Evolutionary conservation across 2,329 filamentous ascomycete genomes (phyloP), one percentile per base, ranked within the genome.

Genomic region (Blastomyces percursus): DNA sequence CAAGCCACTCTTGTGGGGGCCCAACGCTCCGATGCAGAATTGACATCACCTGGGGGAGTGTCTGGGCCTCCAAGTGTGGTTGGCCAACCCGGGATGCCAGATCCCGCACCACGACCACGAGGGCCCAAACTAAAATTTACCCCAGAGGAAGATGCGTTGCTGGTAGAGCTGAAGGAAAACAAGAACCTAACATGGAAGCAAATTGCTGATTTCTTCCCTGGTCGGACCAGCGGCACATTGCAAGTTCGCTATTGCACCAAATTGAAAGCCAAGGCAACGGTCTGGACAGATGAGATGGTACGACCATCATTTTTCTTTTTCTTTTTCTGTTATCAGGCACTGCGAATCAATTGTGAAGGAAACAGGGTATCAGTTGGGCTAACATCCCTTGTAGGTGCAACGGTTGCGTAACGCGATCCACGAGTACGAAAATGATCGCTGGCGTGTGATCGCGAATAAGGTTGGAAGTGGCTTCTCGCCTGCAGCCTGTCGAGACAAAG

Each of bases 181-280:
- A 95, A 94, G 75, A 92, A 90, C 71, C 80, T 96, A 72, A 96
- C 92, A 4, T 96, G 92, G 92, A 96, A 96, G 77, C 92, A 96
- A 79, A 96, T 96, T 71, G 90, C 91, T 62, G 92, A 96, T 72
- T 96, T 96, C 77, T 96, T 96, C 69, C 92, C 92, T 0, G 92
- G 91, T 1, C 82, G 92, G 63, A 94, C 90, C 63, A 95, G 90
- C 55, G 92, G 92, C 21, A 96, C 92, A 38, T 78, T 96, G 65
- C 92, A 96, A 75, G 92, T 96, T 61, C 87, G 92, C 44, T 96
- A 96, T 74, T 96, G 92, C 73, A 96, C 91, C 52, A 96, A 96
- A 77, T 80, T 96, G 60, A 96, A 96, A 77, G 91, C 91, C 16
- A 96, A 96, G 79, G 92, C 89, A 48, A 95, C 90, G 14, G 85